Evolutionary conservation across 345 rosid genomes (phyloP).

Genomic region (Arabis hirsuta): DNA sequence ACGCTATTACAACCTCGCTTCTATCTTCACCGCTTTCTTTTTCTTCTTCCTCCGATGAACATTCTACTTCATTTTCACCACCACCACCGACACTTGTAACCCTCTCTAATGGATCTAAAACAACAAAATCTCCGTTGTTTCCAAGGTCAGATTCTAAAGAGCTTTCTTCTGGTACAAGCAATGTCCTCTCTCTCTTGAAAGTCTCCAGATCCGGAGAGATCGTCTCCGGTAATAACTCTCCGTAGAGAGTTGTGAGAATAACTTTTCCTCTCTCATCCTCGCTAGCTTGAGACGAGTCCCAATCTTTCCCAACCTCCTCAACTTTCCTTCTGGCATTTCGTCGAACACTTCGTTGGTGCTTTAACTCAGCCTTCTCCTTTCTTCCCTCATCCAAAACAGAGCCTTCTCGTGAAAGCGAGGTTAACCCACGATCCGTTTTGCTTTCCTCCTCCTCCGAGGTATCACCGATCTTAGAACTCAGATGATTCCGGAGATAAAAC

Average conservation of each 20-base stretch:
- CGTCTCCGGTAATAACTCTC: slow-evolving; percentile 36
- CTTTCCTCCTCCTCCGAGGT: slow-evolving; percentile 36
- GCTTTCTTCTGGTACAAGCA: slow-evolving; percentile 38
- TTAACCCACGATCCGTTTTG: slow-evolving; percentile 13
- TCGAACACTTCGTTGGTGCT: slow-evolving; percentile 54
- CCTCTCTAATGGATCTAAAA: slow-evolving; percentile 36
- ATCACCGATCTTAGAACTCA: slow-evolving; percentile 15
- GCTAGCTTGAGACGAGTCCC: slow-evolving; percentile 42
- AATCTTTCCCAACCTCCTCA: slow-evolving; percentile 46
- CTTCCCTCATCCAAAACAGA: slow-evolving; percentile 26
- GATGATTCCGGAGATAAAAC: slow-evolving; percentile 41
- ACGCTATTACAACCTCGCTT: slow-evolving; percentile 55
- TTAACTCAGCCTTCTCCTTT: slow-evolving; percentile 38
- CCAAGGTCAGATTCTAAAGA: slow-evolving; percentile 15
- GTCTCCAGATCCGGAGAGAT: slow-evolving; percentile 30
- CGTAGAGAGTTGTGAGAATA: slow-evolving; percentile 31
- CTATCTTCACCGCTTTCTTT: slow-evolving; percentile 43
- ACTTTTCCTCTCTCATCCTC: slow-evolving; percentile 36
- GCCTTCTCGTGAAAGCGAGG: slow-evolving; percentile 27
- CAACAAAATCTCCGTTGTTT: not conserved
- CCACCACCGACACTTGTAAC: slow-evolving; percentile 26
- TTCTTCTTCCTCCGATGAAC: slow-evolving; percentile 46
- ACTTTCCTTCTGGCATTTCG: slow-evolving; percentile 52
- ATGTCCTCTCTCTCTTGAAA: slow-evolving; percentile 39
- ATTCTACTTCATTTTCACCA: slow-evolving; percentile 50